Percentiles rank a stretch among this genome's conserved stretches.
Conservation (phyloP, 208 protist species). For the Wallacemonas sp. region DNA sequence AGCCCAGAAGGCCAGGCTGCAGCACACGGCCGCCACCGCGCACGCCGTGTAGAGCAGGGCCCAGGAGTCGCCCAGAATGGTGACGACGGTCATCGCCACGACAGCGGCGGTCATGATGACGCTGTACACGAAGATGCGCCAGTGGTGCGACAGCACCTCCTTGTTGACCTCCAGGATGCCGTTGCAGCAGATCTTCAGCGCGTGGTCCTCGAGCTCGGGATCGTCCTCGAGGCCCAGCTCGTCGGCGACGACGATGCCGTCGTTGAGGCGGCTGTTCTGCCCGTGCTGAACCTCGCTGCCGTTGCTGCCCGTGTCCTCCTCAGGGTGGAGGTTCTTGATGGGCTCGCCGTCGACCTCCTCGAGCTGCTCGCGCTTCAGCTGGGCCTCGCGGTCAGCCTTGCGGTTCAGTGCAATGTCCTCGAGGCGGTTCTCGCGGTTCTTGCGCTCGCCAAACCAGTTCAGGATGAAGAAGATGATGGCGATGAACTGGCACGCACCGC, state of each 20-base stretch:
- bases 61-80: conserved; percentile 30
- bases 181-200: conserved; percentile 25
- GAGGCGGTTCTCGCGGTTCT: conserved; percentile 31
- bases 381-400: conserved; percentile 10
- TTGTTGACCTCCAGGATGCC: conserved; percentile 49
- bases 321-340: conserved; percentile 21
- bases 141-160: conserved; percentile 37
- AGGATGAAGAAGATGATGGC: conserved; percentile 32
- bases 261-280: background rate
- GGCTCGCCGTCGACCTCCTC: conserved; percentile 5
- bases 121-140: conserved; percentile 38
- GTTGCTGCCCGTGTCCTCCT: conserved; percentile 28
- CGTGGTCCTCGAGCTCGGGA: conserved; percentile 1
- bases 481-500: conserved; percentile 29
- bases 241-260: background rate
- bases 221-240: conserved; percentile 2
- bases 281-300: conserved; percentile 14
- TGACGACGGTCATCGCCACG: conserved; percentile 38
- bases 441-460: conserved; percentile 40
- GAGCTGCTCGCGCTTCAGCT: background rate
- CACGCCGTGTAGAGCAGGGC: conserved; percentile 31
- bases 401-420: conserved; percentile 23
- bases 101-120: conserved; percentile 38
- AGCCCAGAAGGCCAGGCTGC: conserved; percentile 27
- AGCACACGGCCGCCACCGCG: conserved; percentile 21